Base-by-base conservation (phyloP, 2,329 filamentous ascomycete genomes). In the Neonectria hederae region DNA sequence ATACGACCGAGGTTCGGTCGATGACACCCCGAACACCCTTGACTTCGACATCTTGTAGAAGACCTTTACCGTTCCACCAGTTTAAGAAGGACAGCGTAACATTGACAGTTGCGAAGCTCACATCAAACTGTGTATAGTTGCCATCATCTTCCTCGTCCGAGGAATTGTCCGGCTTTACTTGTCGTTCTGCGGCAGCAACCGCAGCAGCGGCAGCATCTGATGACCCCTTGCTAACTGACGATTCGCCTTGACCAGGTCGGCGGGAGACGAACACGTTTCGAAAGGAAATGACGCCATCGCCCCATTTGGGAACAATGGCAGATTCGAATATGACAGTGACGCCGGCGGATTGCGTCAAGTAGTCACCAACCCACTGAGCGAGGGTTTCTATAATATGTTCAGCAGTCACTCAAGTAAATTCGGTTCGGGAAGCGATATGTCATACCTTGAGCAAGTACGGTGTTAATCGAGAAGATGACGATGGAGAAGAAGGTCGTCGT, bases 401-500 rank as follows among this genome's bases (percentile, higher is more conserved):
- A 63, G 61, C 13, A 30, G 52, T 13, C 2, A 56, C 26, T 9
- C 10, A 19, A 11, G 3, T 9, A 21, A 22, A 35, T 19, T 11
- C 7, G 13, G 32, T n/a, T 6, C 9, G 14, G 30, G 8, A 38
- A 5, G 14, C 14, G 21, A 45, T 17, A 9, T 19, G n/a, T 65
- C 85, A 69, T 82, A 92, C 91, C 91, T 84, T 99, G 96, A 2
- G 96, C 96, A 80, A 98, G 92, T 32, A 98, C 94, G 0, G 95
- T 98, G 78, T 99, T 99, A 74, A 98, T 93, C 9, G 92, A 88
- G 69, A 97, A 87, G 59, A 99, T 97, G 19, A 95, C 81, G 59
- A 98, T 83, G 5, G 95, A 97, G 78, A 98, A 94, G 79, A 99
- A 99, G 0, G 96, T 98, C 0, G 96, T 99, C 0, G 96, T 99